A percentile compares a stretch with the other conserved stretches of the same genome.
Evolutionary conservation across 192 early-diverging fungal species (phyloP).

Genomic region (Backusella morwellensis): DNA sequence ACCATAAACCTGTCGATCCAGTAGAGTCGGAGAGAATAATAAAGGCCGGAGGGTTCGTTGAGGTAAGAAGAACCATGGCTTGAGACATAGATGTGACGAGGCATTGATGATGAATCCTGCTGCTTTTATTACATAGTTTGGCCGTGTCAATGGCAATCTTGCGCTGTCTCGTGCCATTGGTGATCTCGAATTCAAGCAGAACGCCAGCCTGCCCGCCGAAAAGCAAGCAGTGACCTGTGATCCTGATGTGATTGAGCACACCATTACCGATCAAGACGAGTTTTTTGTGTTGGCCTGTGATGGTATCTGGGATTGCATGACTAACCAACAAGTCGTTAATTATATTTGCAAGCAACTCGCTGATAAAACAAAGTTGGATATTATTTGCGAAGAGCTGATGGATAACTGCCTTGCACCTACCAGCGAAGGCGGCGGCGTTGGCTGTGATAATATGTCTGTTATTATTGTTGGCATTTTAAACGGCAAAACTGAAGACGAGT

Average conservation of each 20-base stretch:
- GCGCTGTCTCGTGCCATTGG: conserved; percentile 98
- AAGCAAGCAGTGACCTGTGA: conserved; percentile 92
- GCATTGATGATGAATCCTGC: too few relatives aligned
- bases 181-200: conserved; percentile 99
- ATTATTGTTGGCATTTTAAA: conserved; percentile 86
- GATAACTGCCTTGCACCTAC: conserved; percentile 90
- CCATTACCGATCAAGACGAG: conserved; percentile 72
- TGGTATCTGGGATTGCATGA: conserved; percentile 99
- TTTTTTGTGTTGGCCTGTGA: conserved; percentile 97
- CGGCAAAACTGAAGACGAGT: conserved; percentile 75
- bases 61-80: conserved; percentile 21
- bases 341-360: conserved; percentile 76
- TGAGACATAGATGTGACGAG: too few relatives aligned
- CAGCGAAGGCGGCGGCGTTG: conserved; percentile 85
- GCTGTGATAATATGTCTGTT: conserved; percentile 99
- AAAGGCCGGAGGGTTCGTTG: conserved; percentile 94
- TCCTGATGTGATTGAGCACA: conserved; percentile 76
- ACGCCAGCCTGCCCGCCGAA: conserved; percentile 70
- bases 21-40: conserved; percentile 83
- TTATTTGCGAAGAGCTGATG: conserved; percentile 89
- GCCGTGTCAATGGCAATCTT: conserved; percentile 98
- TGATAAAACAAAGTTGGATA: conserved; percentile 55
- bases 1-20: conserved; percentile 95
- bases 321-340: conserved; percentile 84
- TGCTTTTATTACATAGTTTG: conserved; percentile 49